Evolutionary conservation across 1,284 basidiomycete genomes (phyloP), one percentile per base, ranked within the genome.

Genomic region (Ganoderma leucocontextum): DNA sequence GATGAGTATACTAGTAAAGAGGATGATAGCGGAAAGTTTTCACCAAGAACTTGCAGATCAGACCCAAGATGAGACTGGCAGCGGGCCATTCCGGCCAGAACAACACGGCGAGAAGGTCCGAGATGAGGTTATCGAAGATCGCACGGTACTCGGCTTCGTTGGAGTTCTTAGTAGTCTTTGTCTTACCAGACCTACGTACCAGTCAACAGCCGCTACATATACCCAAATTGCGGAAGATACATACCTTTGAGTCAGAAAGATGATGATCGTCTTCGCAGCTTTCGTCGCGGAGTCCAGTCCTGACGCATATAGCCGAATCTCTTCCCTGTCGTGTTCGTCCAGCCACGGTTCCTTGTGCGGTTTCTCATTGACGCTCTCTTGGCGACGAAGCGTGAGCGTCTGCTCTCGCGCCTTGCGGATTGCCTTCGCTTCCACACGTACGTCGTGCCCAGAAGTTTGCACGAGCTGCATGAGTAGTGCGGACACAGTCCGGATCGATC

Each of bases 51-150:
- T 90, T 92, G 73, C 90, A 92, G 8, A 91, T 86, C 52, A 97
- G 91, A 60, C 86, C 87, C 42, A 98, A 80, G 57, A 98, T 85
- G 25, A 98, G 80, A 49, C 91, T 87, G 1, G 97, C 95, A 8
- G 94, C 97, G 0, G 98, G 97, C 96, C 97, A 99, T 78, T 99
- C 97, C 0, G 97, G 96, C 86, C 94, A 93, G 77, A 94, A 97
- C 4, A 98, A 82, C 4, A 97, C 95, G 17, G 87, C 86, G n/a
- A 99, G 85, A 19, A 98, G 83, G 76, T 99, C 97, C 5, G 90
- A 89, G 41, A 99, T 89, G 15, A 99, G 84, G 71, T 93, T 93
- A 75, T 98, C 96, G 69, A 99, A 92, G 52, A 98, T 95, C 0
- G 89, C 85, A 65, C 95, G 90, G 78, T 97, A 98, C 77, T 97